A percentile compares a stretch with the other conserved stretches of the same genome.
phyloP scores from a whole-genome alignment of 2,329 filamentous ascomycete genomes.

The Colletotrichum viniferum region DNA sequence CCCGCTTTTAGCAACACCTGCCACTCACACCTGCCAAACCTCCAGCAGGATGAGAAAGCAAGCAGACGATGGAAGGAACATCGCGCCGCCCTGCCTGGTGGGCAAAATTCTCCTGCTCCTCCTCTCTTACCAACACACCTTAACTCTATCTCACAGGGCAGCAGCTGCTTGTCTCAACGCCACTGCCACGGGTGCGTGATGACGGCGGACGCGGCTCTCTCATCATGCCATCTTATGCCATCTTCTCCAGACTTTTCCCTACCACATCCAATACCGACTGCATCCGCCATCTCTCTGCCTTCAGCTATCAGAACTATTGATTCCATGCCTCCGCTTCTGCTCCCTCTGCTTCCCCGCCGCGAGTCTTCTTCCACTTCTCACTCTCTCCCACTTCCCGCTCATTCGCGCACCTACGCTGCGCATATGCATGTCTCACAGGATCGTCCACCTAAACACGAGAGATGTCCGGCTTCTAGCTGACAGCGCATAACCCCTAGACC shows the following conservation, averaged over 20 bases:
- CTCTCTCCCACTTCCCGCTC: neutral
- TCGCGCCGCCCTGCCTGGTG: neutral
- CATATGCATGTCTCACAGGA: conserved; percentile 7
- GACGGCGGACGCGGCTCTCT: neutral
- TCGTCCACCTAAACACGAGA: neutral
- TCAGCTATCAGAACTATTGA: neutral
- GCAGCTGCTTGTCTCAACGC: neutral
- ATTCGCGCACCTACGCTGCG: neutral
- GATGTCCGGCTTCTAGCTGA: neutral
- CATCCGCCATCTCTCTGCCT: neutral
- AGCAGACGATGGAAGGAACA: neutral
- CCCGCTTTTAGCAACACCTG: neutral
- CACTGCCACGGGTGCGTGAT: neutral
- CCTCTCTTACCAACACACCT: neutral
- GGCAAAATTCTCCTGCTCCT: neutral
- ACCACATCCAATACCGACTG: neutral
- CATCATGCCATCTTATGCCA: neutral
- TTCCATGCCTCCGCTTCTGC: neutral
- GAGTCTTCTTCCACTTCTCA: neutral
- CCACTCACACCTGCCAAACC: neutral
- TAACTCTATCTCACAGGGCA: neutral
- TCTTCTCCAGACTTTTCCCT: neutral
- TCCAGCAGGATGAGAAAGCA: neutral
- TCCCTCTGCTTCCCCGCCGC: neutral
- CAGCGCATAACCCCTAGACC: neutral